Evolutionary conservation across 179 eudicot species (phyloP), one percentile per base, ranked within the genome.

Genomic region (Sideroxylon spinosum): DNA sequence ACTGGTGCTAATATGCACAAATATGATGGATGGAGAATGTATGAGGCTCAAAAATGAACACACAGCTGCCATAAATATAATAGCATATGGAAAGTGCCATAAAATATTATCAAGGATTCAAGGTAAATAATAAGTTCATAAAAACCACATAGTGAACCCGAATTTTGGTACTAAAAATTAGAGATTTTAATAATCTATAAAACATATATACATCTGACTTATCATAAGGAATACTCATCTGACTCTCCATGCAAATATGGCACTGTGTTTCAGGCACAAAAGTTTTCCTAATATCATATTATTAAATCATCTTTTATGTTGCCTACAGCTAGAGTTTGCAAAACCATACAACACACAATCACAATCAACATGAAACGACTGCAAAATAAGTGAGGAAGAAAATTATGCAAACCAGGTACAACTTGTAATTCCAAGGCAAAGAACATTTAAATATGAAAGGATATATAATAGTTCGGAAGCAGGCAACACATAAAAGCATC

Each of bases 351-450:
- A 2, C 64, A 28, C 6, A 12, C 19, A 32, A 74, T 37, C 52
- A 74, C 52, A 60, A 29, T 74, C 7, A 67, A 59, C 23, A 17
- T 55, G 25, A 37, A n/a, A 57, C 44, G 65, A 29, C 44, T 9
- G 22, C 55, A 60, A 74, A 59, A 44, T 29, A 1, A 22, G n/a
- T 25, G 19, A 74, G 29, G 25, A 74, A 60, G 29, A 28, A 44
- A 57, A 37, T 10, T 12, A 59, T 29, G 16, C 48, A 2, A 16
- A 29, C 19, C 12, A 59, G 52, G 50, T 53, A 52, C 1, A 61
- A 17, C 61, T 50, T 52, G 74, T 28, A 55, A 74, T 6, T 62
- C 7, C 77, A 60, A 44, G 7, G 11, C 53, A 74, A 74, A 74
- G 49, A 60, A 20, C 52, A 37, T 61, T 74, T 3, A 37, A 37